Evolutionary conservation across 345 rosid species (phyloP).

Genomic region (Corchorus capsularis): DNA sequence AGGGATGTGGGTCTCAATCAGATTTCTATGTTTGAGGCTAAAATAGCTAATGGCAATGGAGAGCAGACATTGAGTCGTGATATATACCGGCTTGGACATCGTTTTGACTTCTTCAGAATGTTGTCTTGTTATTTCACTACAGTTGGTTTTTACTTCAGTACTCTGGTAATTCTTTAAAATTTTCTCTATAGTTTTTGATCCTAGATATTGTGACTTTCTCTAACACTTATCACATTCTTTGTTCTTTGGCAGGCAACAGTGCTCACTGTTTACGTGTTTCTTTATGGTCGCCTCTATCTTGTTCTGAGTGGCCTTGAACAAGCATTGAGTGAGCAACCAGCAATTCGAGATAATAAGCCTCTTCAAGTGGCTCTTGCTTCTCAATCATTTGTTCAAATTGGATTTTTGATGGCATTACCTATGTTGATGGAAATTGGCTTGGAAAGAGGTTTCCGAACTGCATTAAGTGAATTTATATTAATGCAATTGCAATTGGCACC

Average conservation of each 20-base stretch:
- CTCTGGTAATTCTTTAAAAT: slow-evolving; percentile 53
- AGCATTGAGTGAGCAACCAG: slow-evolving; percentile 68
- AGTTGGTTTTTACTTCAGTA: slow-evolving; percentile 96
- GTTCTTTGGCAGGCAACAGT: slow-evolving; percentile 77
- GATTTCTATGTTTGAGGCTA: slow-evolving; percentile 99
- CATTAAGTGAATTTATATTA: slow-evolving; percentile 88
- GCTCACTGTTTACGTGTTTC: slow-evolving; percentile 94
- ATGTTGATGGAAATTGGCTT: slow-evolving; percentile 99
- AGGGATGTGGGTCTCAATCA: slow-evolving; percentile 99
- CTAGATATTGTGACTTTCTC: neutral
- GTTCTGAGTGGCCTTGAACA: slow-evolving; percentile 95
- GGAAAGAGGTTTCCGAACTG: slow-evolving; percentile 95
- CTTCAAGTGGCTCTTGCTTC: slow-evolving; percentile 99
- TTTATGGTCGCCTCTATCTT: slow-evolving; percentile 97
- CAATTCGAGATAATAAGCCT: slow-evolving; percentile 86
- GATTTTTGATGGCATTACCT: slow-evolving; percentile 92
- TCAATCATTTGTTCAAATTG: slow-evolving; percentile 97
- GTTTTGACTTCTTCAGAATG: slow-evolving; percentile 98
- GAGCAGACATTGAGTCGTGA: slow-evolving; percentile 98
- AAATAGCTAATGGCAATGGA: slow-evolving; percentile 98
- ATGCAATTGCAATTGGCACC: slow-evolving; percentile 98
- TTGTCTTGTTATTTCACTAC: slow-evolving; percentile 97
- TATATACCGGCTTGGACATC: slow-evolving; percentile 96
- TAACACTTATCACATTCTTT: slow-evolving; percentile 13
- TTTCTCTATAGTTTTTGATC: slow-evolving; percentile 17